Evolutionary conservation across 768 basidiomycete species (phyloP), one percentile per base, ranked within the genome.

Genomic region (Lactarius tabidus): DNA sequence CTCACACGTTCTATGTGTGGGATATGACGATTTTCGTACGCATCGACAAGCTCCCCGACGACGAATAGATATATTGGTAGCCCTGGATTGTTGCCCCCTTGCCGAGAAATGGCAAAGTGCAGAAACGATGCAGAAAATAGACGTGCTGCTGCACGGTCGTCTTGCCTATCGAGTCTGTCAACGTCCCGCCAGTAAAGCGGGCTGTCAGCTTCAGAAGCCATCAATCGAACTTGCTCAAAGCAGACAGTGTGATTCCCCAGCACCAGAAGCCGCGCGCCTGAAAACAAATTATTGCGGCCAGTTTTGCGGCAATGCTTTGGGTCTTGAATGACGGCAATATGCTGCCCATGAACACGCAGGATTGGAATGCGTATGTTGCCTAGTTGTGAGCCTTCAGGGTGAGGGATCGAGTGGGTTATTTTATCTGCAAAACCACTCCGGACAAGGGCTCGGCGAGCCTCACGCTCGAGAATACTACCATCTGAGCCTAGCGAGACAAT

Each of bases 141-240:
- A 0, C 77, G 74, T 3, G 74, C 61, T 0, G 80, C 81, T 0
- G 80, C 80, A 63, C 70, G 73, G 66, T 83, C 79, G 69, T 82
- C 81, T 72, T 83, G 80, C 0, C 75, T 67, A 60, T 83, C 79
- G 0, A 79, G 33, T 53, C 76, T 76, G 20, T 77, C 75, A 2
- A 82, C 76, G 64, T 78, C 77, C 0, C 74, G 72, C 5, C 35
- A 38, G 59, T 72, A 76, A 0, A 78, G 62, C 1, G 78, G 74
- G 14, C 70, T 65, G 1, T 52, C 58, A 1, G 51, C 33, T 12
- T 57, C 54, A 28, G 58, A 57, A 0, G 70, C 74, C 20, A 77
- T 15, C 0, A 68, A 31, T 9, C 62, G 72, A 18, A 75, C 60
- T 28, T 70, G 68, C 4, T 51, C 36, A 55, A 72, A 78, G 29